Conservation (phyloP, 495 filamentous ascomycete species). For the Hypoxylon cercidicola region DNA sequence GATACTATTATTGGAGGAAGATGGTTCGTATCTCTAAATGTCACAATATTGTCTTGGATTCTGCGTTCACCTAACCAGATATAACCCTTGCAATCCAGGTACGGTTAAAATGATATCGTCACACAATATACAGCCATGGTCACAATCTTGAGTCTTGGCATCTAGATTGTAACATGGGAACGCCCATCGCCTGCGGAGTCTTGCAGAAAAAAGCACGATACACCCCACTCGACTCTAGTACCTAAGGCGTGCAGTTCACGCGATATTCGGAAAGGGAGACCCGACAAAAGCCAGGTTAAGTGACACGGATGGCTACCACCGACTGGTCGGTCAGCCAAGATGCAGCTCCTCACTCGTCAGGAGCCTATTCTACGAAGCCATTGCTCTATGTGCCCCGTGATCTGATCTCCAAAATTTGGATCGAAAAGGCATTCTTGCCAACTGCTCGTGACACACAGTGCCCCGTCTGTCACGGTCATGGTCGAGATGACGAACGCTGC, state of each 20-base stretch:
- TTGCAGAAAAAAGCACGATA: too few relatives aligned
- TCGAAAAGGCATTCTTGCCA: conserved; percentile 2
- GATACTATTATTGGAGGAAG: not conserved
- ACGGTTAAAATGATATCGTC: conserved; percentile 35
- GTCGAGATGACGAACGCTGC: not conserved
- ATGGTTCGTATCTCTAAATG: not conserved
- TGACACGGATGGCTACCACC: not conserved
- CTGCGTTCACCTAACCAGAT: not conserved
- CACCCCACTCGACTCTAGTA: too few relatives aligned
- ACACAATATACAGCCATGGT: conserved; percentile 5
- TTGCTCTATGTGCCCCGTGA: not conserved
- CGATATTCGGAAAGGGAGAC: not conserved
- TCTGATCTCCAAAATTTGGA: not conserved
- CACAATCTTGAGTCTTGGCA: conserved; percentile 28
- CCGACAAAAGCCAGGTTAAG: not conserved
- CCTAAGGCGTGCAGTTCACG: not conserved
- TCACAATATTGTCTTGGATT: not conserved
- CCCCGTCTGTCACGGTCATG: not conserved
- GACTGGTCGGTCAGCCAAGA: not conserved
- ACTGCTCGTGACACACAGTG: not conserved
- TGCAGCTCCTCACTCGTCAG: not conserved
- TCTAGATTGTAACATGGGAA: conserved; percentile 18
- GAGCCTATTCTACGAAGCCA: conserved; percentile 1
- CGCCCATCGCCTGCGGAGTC: not conserved
- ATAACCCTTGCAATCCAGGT: conserved; percentile 5